Base-by-base conservation (phyloP, 2,329 filamentous ascomycete species). In the Dactylonectria estremocensis region DNA sequence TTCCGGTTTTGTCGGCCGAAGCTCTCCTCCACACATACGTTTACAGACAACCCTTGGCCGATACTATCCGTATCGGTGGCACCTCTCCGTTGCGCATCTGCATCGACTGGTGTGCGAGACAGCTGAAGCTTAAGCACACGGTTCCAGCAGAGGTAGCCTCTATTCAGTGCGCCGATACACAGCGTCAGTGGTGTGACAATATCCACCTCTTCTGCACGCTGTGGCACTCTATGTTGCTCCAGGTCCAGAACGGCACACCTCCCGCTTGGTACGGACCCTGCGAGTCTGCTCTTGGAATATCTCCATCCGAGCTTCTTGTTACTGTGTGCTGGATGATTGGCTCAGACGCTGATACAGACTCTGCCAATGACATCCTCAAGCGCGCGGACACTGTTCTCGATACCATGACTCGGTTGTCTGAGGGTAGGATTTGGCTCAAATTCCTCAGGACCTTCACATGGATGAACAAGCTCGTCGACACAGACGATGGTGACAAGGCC, bases 291-390 rank as follows among this genome's bases (percentile, higher is more conserved):
- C 64, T 75, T 13, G 74, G 73, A 2, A 75, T 76, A 20, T 69
- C 71, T 49, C 59, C 74, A 11, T 72, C 74, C 3, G 74, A 76
- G 62, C 73, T 76, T 20, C 73, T 76, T n/a, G 68, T 69, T 28
- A 75, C 61, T 5, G 43, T 76, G 5, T 73, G 68, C 8, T 76
- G 74, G 74, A 72, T 76, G 66, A 68, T 76, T 60, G 67, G 74
- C 24, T 61, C 60, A 11, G 67, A 74, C 31, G 33, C 49, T 4
- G 45, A 45, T 11, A 16, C 46, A 2, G 62, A 62, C 16, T 28
- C n/a, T 2, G 3, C 11, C 40, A 20, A 37, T 5, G 50, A 61
- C 5, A 28, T 76, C 24, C 65, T 76, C 24, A 20, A 55, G 16
- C 56, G 58, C 18, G 72, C 74, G 9, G 55, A 50, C 5, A 49